Evolutionary conservation across 1,284 basidiomycete genomes (phyloP).

Genomic region (Pseudozyma thailandica): DNA sequence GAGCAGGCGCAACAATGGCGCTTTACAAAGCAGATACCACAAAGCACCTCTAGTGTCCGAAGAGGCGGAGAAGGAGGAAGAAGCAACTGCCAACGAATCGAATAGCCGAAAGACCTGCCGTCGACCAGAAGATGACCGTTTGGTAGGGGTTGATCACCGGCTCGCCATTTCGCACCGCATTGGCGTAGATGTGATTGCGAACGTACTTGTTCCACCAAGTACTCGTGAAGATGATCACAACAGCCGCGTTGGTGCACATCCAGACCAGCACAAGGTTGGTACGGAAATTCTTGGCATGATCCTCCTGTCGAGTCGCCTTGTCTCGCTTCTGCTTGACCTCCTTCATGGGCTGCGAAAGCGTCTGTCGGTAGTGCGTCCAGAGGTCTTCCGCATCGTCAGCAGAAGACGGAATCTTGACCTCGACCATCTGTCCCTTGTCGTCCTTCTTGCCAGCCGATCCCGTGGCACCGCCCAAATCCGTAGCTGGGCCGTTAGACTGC

Average conservation of each 20-base stretch:
- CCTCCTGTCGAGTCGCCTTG: slow-evolving; percentile 57
- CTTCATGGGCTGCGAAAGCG: slow-evolving; percentile 45
- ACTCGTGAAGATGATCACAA: slow-evolving; percentile 57
- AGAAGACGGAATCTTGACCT: slow-evolving; percentile 62
- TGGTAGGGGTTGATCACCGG: slow-evolving; percentile 49
- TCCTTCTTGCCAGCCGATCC: slow-evolving; percentile 44
- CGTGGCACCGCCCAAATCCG: slow-evolving; percentile 60
- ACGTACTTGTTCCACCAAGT: slow-evolving; percentile 46
- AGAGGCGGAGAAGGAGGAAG: slow-evolving; percentile 48
- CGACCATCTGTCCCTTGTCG: slow-evolving; percentile 53
- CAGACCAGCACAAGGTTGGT: slow-evolving; percentile 91
- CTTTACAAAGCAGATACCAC: neutral
- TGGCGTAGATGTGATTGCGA: slow-evolving; percentile 32
- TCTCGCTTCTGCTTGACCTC: slow-evolving; percentile 50
- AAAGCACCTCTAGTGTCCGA: slow-evolving; percentile 33
- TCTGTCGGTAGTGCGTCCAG: slow-evolving; percentile 65
- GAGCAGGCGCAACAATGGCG: neutral
- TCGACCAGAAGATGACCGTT: slow-evolving; percentile 46
- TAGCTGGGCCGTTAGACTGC: slow-evolving; percentile 56
- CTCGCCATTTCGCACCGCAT: slow-evolving; percentile 23
- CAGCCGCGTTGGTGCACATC: slow-evolving; percentile 69
- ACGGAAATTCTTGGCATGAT: slow-evolving; percentile 75
- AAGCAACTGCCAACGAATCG: slow-evolving; percentile 46
- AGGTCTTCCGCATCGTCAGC: slow-evolving; percentile 58
- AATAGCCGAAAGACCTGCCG: slow-evolving; percentile 49